Conservation (phyloP, 306 rosid genomes). For the Cicer arietinum region DNA sequence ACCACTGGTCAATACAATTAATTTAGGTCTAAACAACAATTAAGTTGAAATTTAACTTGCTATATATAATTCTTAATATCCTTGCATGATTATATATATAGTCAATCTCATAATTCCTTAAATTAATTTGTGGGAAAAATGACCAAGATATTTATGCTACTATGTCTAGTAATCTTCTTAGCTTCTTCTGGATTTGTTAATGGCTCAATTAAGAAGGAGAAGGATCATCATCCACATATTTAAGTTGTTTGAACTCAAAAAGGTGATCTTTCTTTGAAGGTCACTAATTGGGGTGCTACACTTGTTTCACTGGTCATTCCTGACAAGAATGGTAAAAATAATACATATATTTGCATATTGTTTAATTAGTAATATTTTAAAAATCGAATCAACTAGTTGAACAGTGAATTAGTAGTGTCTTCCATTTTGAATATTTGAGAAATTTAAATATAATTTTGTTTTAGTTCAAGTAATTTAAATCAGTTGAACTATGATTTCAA, state of each 20-base stretch:
- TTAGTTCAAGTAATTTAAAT: background rate
- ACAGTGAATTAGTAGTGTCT: background rate
- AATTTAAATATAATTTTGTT: background rate
- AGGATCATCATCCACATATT: conserved; percentile 19
- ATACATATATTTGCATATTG: too few relatives aligned
- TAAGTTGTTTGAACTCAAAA: conserved; percentile 47
- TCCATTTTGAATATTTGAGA: too few relatives aligned
- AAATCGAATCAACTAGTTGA: background rate
- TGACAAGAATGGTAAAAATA: conserved; percentile 44
- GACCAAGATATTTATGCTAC: conserved; percentile 27
- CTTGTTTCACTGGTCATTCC: conserved; percentile 49
- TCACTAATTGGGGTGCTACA: conserved; percentile 54
- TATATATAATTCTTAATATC: background rate
- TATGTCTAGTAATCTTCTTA: conserved; percentile 33
- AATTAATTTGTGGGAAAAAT: conserved; percentile 12
- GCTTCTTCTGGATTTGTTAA: conserved; percentile 33
- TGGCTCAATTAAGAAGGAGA: conserved; percentile 36
- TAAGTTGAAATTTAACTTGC: background rate
- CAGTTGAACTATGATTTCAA: background rate
- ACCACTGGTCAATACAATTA: background rate
- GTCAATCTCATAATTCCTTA: background rate
- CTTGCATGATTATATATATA: background rate
- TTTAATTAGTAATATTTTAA: background rate
- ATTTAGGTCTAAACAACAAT: background rate
- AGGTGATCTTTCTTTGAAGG: conserved; percentile 47